Evolutionary conservation across 2,329 filamentous ascomycete genomes (phyloP).

Genomic region (Neoscytalidium dimidiatum): DNA sequence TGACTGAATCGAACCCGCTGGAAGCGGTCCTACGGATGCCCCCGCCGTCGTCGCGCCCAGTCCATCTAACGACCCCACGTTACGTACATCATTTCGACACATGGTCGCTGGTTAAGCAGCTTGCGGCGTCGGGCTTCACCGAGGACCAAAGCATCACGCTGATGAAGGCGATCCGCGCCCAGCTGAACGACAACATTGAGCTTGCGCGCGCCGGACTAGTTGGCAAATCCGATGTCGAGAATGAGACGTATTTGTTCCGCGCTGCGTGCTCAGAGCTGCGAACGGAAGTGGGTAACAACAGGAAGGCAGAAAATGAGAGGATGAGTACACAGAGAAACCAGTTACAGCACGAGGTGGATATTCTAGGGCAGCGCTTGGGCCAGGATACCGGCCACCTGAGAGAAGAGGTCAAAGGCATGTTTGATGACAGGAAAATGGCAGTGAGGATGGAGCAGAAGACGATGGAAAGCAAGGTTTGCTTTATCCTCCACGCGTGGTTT

Average conservation of each 20-base stretch:
- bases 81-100: conserved; percentile 98
- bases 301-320: conserved; percentile 75
- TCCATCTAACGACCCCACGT: conserved; percentile 70
- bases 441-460: conserved; percentile 84
- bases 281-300: conserved; percentile 79
- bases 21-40: conserved; percentile 46
- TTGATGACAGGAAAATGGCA: conserved; percentile 92
- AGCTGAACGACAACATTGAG: conserved; percentile 78
- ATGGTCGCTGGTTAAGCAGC: conserved; percentile 81
- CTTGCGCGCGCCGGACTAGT: conserved; percentile 79
- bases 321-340: conserved; percentile 81
- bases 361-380: conserved; percentile 77
- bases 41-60: conserved; percentile 52
- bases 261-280: conserved; percentile 90
- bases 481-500: neutral
- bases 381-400: conserved; percentile 82
- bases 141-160: conserved; percentile 74
- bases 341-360: conserved; percentile 94
- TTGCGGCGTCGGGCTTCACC: conserved; percentile 71
- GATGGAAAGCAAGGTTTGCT: conserved; percentile 73
- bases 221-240: conserved; percentile 90
- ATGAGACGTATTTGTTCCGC: conserved; percentile 82
- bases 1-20: conserved; percentile 34
- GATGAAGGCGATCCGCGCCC: conserved; percentile 86
- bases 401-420: conserved; percentile 92